Conservation (phyloP, 768 basidiomycete species). For the Podaxis carcinomalis region DNA sequence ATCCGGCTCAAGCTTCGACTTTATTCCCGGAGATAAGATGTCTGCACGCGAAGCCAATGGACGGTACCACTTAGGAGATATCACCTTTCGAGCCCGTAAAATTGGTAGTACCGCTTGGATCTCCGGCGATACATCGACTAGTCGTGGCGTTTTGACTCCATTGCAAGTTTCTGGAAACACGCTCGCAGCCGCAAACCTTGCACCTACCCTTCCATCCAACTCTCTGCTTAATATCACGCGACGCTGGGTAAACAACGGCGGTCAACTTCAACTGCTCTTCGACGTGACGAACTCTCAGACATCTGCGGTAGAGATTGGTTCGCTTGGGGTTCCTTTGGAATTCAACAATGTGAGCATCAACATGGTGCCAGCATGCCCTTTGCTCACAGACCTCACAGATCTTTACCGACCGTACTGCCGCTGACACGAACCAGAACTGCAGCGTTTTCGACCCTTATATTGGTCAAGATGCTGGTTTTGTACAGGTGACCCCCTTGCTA, state of each 20-base stretch:
- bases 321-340: conserved; percentile 48
- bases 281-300: conserved; percentile 45
- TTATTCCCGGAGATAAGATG: conserved; percentile 51
- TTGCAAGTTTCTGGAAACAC: conserved; percentile 37
- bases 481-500: conserved; percentile 47
- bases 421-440: conserved; percentile 47
- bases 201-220: conserved; percentile 40
- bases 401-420: conserved; percentile 48
- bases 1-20: conserved; percentile 39
- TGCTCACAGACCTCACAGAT: conserved; percentile 31
- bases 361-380: not conserved
- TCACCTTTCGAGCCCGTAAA: conserved; percentile 46
- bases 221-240: conserved; percentile 47
- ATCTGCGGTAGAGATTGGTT: conserved; percentile 47
- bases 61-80: conserved; percentile 53
- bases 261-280: conserved; percentile 43
- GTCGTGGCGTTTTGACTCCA: conserved; percentile 35
- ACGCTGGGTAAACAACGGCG: conserved; percentile 42
- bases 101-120: conserved; percentile 43
- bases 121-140: conserved; percentile 39
- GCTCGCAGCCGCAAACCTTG: conserved; percentile 44
- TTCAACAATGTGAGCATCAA: conserved; percentile 46
- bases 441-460: conserved; percentile 56
- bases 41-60: conserved; percentile 39
- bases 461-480: conserved; percentile 53